Conservation (phyloP, 2,329 filamentous ascomycete species). For the Zymoseptoria passerinii region DNA sequence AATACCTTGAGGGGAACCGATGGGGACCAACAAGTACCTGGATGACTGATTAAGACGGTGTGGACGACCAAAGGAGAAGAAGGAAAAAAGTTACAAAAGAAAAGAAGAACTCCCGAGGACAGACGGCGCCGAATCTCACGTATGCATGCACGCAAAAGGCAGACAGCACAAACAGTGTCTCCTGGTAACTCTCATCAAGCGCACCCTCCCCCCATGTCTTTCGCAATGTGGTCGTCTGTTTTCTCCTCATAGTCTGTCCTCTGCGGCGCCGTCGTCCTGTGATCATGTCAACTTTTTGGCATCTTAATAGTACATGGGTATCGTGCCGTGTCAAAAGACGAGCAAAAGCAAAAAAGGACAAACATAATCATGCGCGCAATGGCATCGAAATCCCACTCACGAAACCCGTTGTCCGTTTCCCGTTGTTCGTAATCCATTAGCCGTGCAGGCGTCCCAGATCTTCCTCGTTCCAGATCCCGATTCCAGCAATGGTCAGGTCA, state of each 20-base stretch:
- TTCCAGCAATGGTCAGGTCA: not conserved
- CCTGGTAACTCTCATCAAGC: not conserved
- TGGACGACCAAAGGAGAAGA: not conserved
- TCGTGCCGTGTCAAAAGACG: conserved; percentile 5
- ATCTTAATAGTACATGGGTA: conserved; percentile 13
- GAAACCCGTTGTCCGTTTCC: conserved; percentile 1
- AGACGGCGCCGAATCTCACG: not conserved
- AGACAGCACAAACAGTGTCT: not conserved
- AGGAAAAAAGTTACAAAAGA: not conserved
- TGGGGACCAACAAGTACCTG: not conserved
- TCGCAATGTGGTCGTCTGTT: not conserved
- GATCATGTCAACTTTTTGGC: conserved; percentile 2
- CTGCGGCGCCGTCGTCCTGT: conserved; percentile 5
- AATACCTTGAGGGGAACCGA: not conserved
- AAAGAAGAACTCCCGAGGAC: not conserved
- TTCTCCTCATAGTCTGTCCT: not conserved
- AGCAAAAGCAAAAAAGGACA: conserved; percentile 1
- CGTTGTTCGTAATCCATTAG: not conserved
- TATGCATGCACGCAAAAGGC: not conserved
- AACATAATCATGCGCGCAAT: not conserved
- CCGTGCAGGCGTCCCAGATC: not conserved
- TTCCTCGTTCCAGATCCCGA: conserved; percentile 1
- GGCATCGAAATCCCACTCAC: not conserved
- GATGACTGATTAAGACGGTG: not conserved
- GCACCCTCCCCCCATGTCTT: not conserved